Percentiles rank a stretch among this genome's conserved stretches.
phyloP scores from a whole-genome alignment of 495 filamentous ascomycete species.

The Penicillium diatomitis region DNA sequence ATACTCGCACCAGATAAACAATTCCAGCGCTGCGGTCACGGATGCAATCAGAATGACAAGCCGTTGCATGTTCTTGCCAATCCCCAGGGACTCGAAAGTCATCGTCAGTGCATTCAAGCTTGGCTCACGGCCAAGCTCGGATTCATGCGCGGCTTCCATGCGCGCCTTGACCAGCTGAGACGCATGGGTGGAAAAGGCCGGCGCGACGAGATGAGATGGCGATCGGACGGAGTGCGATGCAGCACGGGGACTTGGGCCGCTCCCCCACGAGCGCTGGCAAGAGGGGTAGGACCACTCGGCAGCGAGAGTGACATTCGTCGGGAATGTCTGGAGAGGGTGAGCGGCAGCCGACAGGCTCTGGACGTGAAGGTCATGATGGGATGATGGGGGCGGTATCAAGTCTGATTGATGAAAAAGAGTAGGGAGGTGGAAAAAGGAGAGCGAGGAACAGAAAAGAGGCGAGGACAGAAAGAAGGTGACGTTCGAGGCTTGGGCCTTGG shows the following conservation, averaged over 20 bases:
- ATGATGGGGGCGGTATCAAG: too few species aligned
- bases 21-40: background rate
- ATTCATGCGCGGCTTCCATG: background rate
- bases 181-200: conserved; percentile 1
- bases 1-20: conserved; percentile 1
- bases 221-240: background rate
- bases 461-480: too few species aligned
- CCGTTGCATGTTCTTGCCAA: conserved; percentile 2
- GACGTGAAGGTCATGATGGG: too few species aligned
- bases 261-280: too few species aligned
- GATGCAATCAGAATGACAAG: background rate
- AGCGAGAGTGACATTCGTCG: too few species aligned
- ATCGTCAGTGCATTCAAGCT: background rate
- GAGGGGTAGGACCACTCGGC: too few species aligned
- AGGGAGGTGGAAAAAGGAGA: too few species aligned
- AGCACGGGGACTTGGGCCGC: background rate
- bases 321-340: too few species aligned
- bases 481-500: too few species aligned
- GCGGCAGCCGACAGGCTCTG: too few species aligned
- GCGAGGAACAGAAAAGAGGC: too few species aligned
- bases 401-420: too few species aligned
- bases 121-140: background rate
- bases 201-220: background rate
- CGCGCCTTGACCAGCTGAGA: background rate
- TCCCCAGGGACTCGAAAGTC: conserved; percentile 4